Evolutionary conservation across 73 alveolate genomes (phyloP).

Genomic region (Stentor roeselii): DNA sequence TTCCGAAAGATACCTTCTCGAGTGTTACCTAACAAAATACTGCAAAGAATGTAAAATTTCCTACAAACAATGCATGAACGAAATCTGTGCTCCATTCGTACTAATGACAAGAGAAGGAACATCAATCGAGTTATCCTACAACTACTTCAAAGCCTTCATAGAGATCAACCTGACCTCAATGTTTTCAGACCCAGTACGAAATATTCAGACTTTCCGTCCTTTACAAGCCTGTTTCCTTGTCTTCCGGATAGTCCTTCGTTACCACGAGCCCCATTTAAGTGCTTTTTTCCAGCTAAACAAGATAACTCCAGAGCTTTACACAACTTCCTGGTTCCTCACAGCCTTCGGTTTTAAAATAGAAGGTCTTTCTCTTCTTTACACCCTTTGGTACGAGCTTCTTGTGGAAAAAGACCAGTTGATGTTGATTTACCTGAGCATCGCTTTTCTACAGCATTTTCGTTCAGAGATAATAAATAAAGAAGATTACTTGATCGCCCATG

Average conservation of each 20-base stretch:
- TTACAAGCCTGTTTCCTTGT: slow-evolving; percentile 4
- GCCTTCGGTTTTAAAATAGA: neutral
- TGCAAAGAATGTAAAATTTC: slow-evolving; percentile 11
- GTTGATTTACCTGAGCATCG: neutral
- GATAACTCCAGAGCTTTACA: slow-evolving; percentile 12
- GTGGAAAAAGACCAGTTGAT: neutral
- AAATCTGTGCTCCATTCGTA: neutral
- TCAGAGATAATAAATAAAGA: neutral
- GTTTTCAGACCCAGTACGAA: slow-evolving; percentile 18
- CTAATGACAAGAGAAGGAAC: slow-evolving; percentile 1
- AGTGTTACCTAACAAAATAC: neutral
- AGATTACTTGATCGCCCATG: neutral
- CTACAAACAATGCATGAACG: slow-evolving; percentile 20
- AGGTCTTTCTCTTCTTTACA: neutral
- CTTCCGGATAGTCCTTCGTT: neutral
- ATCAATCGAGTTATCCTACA: neutral
- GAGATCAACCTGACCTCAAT: slow-evolving; percentile 2
- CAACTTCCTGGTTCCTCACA: slow-evolving; percentile 18
- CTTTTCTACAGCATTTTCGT: neutral
- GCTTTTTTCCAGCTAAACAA: neutral
- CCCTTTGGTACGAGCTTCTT: neutral
- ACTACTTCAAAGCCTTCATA: neutral
- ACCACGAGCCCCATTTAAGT: neutral
- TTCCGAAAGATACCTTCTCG: neutral
- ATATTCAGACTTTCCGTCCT: neutral